A percentile compares a stretch with the other conserved stretches of the same genome.
Conservation (phyloP, 73 alveolate genomes). For the Paramecium tetraurelia region DNA sequence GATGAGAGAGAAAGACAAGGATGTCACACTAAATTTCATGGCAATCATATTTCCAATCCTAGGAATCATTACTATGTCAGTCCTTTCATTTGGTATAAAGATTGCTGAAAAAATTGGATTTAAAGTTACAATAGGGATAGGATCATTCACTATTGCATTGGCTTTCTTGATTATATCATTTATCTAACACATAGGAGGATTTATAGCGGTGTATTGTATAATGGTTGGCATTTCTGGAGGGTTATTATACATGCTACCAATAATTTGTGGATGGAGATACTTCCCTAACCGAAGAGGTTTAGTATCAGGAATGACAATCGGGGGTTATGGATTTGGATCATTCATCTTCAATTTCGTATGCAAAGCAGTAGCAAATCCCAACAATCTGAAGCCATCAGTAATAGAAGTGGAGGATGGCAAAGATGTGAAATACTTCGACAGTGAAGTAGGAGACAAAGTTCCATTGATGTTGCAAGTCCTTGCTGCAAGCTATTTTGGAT, state of each 20-base stretch:
- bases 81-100: conserved; percentile 26
- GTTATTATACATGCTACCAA: conserved; percentile 56
- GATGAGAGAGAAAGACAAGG: neutral
- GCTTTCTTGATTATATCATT: conserved; percentile 9
- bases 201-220: neutral
- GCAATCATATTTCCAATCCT: conserved; percentile 19
- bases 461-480: neutral
- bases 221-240: conserved; percentile 58
- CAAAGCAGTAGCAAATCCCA: conserved; percentile 31
- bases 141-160: neutral
- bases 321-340: conserved; percentile 69
- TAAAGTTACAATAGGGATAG: neutral
- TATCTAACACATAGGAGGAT: neutral
- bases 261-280: conserved; percentile 62
- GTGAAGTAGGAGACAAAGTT: neutral
- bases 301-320: conserved; percentile 58
- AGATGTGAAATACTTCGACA: conserved; percentile 10
- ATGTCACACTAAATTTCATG: conserved; percentile 25
- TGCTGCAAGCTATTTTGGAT: neutral
- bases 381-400: neutral
- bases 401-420: neutral
- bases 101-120: conserved; percentile 40
- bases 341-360: conserved; percentile 60
- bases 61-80: neutral
- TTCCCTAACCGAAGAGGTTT: conserved; percentile 60